Percentiles rank a stretch among this genome's conserved stretches.
Conservation (phyloP, 2,329 filamentous ascomycete genomes). For the Fusarium sp. region DNA sequence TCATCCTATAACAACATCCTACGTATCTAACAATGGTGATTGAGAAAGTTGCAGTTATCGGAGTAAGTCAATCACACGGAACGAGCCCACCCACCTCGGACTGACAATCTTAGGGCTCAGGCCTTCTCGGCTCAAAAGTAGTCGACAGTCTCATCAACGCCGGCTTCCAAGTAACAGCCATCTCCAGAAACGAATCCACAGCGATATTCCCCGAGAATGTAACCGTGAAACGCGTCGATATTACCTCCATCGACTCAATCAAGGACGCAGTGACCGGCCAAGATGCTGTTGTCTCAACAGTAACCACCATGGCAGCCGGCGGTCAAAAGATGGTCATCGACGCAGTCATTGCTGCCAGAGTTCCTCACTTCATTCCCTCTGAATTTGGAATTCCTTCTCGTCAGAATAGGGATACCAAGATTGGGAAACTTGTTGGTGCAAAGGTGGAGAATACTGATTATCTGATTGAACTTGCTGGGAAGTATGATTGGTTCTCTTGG, state of each 20-base stretch:
- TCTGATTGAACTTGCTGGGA: slow-evolving; percentile 8
- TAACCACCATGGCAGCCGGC: background rate
- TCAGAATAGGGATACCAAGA: slow-evolving; percentile 3
- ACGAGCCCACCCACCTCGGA: no score
- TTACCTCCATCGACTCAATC: background rate
- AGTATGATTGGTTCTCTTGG: slow-evolving; percentile 19
- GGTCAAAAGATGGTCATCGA: slow-evolving; percentile 7
- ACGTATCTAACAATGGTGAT: background rate
- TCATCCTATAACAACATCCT: background rate
- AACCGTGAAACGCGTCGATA: background rate
- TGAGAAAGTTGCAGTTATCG: slow-evolving; percentile 8
- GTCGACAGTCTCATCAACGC: slow-evolving; percentile 3
- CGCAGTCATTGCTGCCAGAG: background rate
- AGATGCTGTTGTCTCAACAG: slow-evolving; percentile 3
- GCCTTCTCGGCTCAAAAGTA: slow-evolving; percentile 10
- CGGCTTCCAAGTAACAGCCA: background rate
- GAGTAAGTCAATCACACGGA: background rate
- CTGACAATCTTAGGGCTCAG: background rate
- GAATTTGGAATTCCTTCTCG: slow-evolving; percentile 21
- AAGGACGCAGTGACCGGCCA: background rate
- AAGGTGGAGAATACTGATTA: slow-evolving; percentile 20
- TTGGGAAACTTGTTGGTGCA: background rate
- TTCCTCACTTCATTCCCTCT: slow-evolving; percentile 4
- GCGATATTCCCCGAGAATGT: background rate
- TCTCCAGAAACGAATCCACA: slow-evolving; percentile 8